phyloP scores from a whole-genome alignment of 176 grass and related monocot genomes.

The Ensete ventricosum region DNA sequence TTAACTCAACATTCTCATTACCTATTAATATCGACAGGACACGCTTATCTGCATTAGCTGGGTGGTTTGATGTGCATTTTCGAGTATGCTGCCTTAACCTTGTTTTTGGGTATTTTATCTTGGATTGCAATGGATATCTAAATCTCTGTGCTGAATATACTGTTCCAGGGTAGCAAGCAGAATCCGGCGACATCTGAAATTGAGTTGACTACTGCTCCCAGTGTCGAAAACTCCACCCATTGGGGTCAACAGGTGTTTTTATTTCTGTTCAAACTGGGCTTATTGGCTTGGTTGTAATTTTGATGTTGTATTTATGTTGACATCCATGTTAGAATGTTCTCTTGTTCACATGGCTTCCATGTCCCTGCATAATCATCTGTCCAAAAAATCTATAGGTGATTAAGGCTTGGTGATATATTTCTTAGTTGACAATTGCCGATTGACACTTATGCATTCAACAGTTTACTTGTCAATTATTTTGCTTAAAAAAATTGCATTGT shows the following conservation, averaged over 20 bases:
- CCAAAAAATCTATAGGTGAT: neutral
- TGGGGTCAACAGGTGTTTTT: constrained; percentile 88
- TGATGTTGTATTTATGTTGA: neutral
- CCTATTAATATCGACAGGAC: constrained; percentile 52
- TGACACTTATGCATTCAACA: too few relatives aligned
- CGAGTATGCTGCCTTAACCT: constrained; percentile 36
- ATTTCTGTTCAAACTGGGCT: neutral
- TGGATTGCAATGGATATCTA: neutral
- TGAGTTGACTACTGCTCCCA: constrained; percentile 77
- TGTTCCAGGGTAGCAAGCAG: constrained; percentile 46
- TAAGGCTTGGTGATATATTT: neutral
- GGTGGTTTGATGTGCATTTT: constrained; percentile 99
- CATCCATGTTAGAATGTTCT: neutral
- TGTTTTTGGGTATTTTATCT: neutral
- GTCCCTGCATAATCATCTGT: neutral
- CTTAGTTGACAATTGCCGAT: neutral
- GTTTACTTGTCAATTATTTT: too few relatives aligned
- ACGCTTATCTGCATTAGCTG: constrained; percentile 68
- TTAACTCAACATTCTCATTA: constrained; percentile 45
- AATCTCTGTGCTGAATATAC: constrained; percentile 10
- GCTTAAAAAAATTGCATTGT: too few relatives aligned
- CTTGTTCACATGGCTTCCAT: neutral
- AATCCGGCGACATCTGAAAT: constrained; percentile 64
- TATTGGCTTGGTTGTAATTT: neutral
- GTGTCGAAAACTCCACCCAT: constrained; percentile 59